A percentile compares a stretch with the other conserved stretches of the same genome.
These are phyloP conservation scores for Pinus taeda DNA, from an alignment of 75 land plant species.

Conservation along the genomic window DNA sequence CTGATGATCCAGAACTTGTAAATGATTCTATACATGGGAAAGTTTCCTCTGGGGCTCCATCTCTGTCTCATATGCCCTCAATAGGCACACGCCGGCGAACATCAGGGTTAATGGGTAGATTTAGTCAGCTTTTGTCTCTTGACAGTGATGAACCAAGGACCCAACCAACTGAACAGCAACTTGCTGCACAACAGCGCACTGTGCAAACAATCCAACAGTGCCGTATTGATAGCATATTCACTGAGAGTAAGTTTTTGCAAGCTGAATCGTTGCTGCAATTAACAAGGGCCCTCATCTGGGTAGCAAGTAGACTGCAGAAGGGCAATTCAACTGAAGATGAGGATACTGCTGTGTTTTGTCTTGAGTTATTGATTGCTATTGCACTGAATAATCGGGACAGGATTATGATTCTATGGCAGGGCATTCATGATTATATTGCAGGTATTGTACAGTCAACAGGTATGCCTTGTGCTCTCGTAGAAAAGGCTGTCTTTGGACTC, in stretches of 20 bases:
- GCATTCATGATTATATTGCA: conserved; percentile 72
- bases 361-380: conserved; percentile 69
- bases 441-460: conserved; percentile 68
- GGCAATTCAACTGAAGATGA: conserved; percentile 85
- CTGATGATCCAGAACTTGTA: conserved; percentile 19
- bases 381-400: conserved; percentile 62
- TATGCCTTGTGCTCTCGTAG: conserved; percentile 83
- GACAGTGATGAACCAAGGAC: conserved; percentile 53
- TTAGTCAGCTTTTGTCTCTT: conserved; percentile 75
- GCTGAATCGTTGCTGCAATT: conserved; percentile 67
- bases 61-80: conserved; percentile 23
- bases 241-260: conserved; percentile 59
- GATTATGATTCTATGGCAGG: conserved; percentile 72
- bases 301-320: conserved; percentile 89
- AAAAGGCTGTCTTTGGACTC: conserved; percentile 79
- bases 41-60: conserved; percentile 33
- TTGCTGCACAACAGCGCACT: conserved; percentile 74
- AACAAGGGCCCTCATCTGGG: conserved; percentile 84
- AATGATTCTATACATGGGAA: conserved; percentile 23
- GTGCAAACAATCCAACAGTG: conserved; percentile 88
- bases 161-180: conserved; percentile 47
- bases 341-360: conserved; percentile 91
- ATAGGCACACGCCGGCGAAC: conserved; percentile 22
- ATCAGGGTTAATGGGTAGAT: conserved; percentile 71
- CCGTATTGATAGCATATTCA: conserved; percentile 77